Evolutionary conservation across 2,329 filamentous ascomycete species (phyloP).

Genomic region (Colletotrichum karsti): DNA sequence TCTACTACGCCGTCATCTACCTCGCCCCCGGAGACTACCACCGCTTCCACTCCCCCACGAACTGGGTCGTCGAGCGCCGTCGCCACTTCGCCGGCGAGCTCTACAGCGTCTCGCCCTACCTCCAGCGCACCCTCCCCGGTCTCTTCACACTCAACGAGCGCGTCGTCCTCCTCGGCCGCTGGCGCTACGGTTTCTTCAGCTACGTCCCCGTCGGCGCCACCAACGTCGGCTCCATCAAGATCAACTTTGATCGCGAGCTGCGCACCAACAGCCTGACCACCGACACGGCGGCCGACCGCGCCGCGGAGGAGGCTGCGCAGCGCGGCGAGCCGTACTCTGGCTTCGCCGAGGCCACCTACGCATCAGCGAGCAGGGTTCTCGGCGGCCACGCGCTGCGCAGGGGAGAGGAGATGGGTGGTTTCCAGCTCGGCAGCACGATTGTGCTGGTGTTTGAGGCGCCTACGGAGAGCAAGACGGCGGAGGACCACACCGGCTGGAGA

Average conservation of each 20-base stretch:
- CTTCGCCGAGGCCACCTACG: conserved; percentile 92
- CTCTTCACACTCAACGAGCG: conserved; percentile 97
- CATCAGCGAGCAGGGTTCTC: conserved; percentile 77
- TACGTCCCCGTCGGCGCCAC: conserved; percentile 96
- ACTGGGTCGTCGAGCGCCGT: conserved; percentile 93
- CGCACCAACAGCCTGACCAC: conserved; percentile 92
- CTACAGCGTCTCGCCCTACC: conserved; percentile 93
- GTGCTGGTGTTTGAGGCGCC: conserved; percentile 98
- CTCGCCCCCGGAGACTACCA: conserved; percentile 98
- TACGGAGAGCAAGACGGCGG: conserved; percentile 29
- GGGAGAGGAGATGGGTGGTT: conserved; percentile 98
- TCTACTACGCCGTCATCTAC: conserved; percentile 96
- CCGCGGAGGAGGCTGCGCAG: conserved; percentile 79
- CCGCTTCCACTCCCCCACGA: conserved; percentile 93
- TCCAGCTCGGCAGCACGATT: conserved; percentile 93
- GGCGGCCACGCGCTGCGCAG: conserved; percentile 83
- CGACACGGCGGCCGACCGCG: conserved; percentile 89
- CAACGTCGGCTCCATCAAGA: conserved; percentile 94
- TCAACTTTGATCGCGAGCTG: conserved; percentile 96
- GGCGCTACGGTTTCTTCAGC: conserved; percentile 97
- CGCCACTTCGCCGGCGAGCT: conserved; percentile 98
- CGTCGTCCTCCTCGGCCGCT: conserved; percentile 90
- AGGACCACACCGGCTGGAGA: conserved; percentile 75
- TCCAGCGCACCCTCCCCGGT: conserved; percentile 90
- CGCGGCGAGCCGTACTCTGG: conserved; percentile 87